phyloP scores from a whole-genome alignment of 257 asterid genomes.

The Capsicum baccatum region DNA sequence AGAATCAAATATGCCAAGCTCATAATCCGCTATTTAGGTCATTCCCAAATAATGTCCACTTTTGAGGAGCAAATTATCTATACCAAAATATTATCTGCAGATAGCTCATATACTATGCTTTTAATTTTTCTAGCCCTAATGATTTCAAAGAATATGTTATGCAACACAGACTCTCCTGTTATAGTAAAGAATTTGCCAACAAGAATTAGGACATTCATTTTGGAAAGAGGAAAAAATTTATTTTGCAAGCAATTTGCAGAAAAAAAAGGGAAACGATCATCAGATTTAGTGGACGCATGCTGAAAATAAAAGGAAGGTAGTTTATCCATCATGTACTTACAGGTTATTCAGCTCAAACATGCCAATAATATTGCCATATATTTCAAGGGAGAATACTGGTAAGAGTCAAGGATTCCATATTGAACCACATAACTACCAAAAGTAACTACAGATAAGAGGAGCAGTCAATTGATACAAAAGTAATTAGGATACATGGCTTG shows the following conservation, averaged over 20 bases:
- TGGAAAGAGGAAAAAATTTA: neutral
- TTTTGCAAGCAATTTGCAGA: slow-evolving; percentile 4
- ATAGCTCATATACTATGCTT: neutral
- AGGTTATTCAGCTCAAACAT: slow-evolving; percentile 98
- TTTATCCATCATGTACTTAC: slow-evolving; percentile 54
- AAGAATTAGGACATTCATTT: neutral
- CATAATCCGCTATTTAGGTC: neutral
- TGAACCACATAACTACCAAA: neutral
- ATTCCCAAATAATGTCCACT: neutral
- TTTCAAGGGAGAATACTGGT: slow-evolving; percentile 83
- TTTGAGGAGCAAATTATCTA: slow-evolving; percentile 22
- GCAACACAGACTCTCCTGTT: neutral
- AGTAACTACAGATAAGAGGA: slow-evolving; percentile 26
- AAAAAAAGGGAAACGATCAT: slow-evolving; percentile 20
- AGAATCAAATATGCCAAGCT: slow-evolving; percentile 9
- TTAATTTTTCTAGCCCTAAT: slow-evolving; percentile 3
- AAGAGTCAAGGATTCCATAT: slow-evolving; percentile 59
- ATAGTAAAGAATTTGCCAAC: neutral
- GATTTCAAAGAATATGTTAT: neutral
- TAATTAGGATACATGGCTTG: slow-evolving; percentile 80
- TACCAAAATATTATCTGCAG: neutral
- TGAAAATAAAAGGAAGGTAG: slow-evolving; percentile 5
- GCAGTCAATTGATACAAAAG: slow-evolving; percentile 32
- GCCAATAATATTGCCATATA: slow-evolving; percentile 91
- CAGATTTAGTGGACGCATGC: neutral